Conservation (phyloP, 805 yeast species). For the Saccharomycopsis amapae region DNA sequence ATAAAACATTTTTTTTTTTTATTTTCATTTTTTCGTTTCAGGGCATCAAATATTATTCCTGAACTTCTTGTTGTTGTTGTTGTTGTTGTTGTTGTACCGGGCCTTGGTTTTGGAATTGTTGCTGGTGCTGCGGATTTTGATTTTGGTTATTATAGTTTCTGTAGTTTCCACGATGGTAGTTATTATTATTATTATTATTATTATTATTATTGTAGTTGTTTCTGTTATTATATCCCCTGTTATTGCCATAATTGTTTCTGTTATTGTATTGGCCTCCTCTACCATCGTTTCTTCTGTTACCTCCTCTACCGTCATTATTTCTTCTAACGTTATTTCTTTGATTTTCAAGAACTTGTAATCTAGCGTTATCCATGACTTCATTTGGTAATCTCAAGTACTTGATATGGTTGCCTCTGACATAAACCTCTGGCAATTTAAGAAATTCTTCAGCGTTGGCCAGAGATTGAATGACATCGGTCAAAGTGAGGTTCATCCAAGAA, state of each 20-base stretch:
- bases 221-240: conserved; percentile 27
- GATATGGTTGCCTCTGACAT: conserved; percentile 80
- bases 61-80: background rate
- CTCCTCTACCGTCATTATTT: conserved; percentile 23
- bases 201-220: conserved; percentile 6
- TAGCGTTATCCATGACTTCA: conserved; percentile 67
- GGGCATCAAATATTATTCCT: background rate
- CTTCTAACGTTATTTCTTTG: conserved; percentile 37
- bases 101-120: too few relatives aligned
- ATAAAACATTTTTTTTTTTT: too few relatives aligned
- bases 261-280: conserved; percentile 28
- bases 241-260: conserved; percentile 29
- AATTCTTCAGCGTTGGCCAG: conserved; percentile 56
- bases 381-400: conserved; percentile 71
- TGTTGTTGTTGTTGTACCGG: background rate
- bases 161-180: background rate
- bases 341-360: conserved; percentile 51
- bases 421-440: conserved; percentile 61
- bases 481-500: conserved; percentile 90
- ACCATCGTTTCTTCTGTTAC: conserved; percentile 27
- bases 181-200: background rate
- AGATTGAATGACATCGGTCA: conserved; percentile 66
- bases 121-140: background rate
- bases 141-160: background rate
- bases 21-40: too few relatives aligned